A percentile compares a stretch with the other conserved stretches of the same genome.
Evolutionary conservation across 768 basidiomycete genomes (phyloP).

Genomic region (Baorangia bicolor): DNA sequence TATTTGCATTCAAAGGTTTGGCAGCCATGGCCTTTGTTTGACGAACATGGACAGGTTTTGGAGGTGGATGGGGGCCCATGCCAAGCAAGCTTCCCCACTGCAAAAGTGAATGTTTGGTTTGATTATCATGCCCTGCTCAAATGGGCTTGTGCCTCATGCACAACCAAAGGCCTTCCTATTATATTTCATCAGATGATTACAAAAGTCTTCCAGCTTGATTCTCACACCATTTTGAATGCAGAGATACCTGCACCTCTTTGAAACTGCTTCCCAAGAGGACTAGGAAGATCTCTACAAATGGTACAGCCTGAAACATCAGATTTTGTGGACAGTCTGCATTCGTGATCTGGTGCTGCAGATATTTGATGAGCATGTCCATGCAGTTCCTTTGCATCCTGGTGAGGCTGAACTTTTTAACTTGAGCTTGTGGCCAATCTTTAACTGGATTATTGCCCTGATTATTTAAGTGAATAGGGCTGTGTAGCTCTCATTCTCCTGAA

Average conservation of each 20-base stretch:
- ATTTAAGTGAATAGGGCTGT: neutral
- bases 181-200: too few species aligned
- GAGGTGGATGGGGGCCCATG: neutral
- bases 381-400: neutral
- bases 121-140: slow-evolving; percentile 6
- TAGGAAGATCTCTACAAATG: neutral
- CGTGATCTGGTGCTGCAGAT: neutral
- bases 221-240: neutral
- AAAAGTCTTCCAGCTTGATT: neutral
- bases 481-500: neutral
- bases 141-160: neutral
- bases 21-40: neutral
- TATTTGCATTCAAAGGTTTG: neutral
- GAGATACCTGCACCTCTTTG: slow-evolving; percentile 1
- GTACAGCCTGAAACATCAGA: neutral
- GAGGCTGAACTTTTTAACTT: neutral
- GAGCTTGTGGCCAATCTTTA: neutral
- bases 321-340: slow-evolving; percentile 1
- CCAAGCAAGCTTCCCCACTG: slow-evolving; percentile 5
- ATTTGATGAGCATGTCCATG: neutral
- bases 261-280: neutral
- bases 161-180: neutral
- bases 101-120: neutral
- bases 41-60: neutral
- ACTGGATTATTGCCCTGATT: slow-evolving; percentile 1